Evolutionary conservation across 2,329 filamentous ascomycete genomes (phyloP).

Genomic region (Microcyclospora tardicrescens): DNA sequence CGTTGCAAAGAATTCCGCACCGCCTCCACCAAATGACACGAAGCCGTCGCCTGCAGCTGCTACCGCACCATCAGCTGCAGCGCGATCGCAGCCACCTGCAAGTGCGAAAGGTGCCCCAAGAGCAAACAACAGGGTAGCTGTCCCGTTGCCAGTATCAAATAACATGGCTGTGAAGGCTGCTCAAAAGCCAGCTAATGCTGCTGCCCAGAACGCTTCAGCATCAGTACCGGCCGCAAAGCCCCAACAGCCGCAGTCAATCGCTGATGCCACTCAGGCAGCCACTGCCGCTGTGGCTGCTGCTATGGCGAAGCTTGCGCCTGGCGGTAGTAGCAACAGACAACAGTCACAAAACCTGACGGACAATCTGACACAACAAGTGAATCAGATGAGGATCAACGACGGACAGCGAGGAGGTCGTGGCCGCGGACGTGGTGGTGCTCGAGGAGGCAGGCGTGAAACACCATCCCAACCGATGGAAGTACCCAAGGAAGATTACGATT

Average conservation of each 20-base stretch:
- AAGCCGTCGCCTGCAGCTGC: slow-evolving; percentile 52
- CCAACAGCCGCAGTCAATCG: slow-evolving; percentile 10
- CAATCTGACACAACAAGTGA: slow-evolving; percentile 60
- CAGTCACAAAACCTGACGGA: slow-evolving; percentile 35
- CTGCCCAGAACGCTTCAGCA: slow-evolving; percentile 5
- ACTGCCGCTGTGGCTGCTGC: slow-evolving; percentile 67
- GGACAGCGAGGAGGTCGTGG: slow-evolving; percentile 28
- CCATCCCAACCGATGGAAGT: slow-evolving; percentile 56
- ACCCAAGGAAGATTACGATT: slow-evolving; percentile 84
- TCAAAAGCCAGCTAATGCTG: slow-evolving; percentile 6
- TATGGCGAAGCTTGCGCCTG: slow-evolving; percentile 55
- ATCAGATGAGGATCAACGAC: slow-evolving; percentile 51
- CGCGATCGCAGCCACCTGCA: slow-evolving; percentile 22
- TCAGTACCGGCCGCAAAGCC: slow-evolving; percentile 8
- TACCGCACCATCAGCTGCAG: slow-evolving; percentile 36
- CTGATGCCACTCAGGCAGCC: slow-evolving; percentile 57
- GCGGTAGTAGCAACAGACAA: slow-evolving; percentile 3
- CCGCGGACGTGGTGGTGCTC: slow-evolving; percentile 34
- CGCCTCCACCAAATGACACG: slow-evolving; percentile 53
- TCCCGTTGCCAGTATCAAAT: slow-evolving; percentile 45
- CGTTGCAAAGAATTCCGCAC: slow-evolving; percentile 29
- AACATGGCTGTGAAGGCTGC: slow-evolving; percentile 13
- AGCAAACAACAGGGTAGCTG: slow-evolving; percentile 39
- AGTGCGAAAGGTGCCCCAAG: slow-evolving; percentile 27
- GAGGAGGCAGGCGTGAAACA: slow-evolving; percentile 22